phyloP scores from a whole-genome alignment of 495 filamentous ascomycete species.

The Penicillium nucicola region DNA sequence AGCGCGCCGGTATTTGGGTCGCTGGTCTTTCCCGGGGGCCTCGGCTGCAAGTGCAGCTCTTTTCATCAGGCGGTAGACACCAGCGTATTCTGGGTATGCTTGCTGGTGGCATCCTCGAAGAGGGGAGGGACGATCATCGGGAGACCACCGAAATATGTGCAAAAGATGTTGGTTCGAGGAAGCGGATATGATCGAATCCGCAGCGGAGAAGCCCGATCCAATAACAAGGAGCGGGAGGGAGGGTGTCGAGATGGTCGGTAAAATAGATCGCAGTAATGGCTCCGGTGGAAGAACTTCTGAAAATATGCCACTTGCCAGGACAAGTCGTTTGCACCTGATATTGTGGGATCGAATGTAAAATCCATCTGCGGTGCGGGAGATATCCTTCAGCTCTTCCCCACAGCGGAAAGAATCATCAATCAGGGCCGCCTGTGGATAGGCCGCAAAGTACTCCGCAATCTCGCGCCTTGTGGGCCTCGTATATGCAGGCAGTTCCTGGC shows the following conservation, averaged over 20 bases:
- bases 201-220: constrained; percentile 64
- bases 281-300: constrained; percentile 53
- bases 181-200: constrained; percentile 60
- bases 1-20: constrained; percentile 27
- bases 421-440: constrained; percentile 52
- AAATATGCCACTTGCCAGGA: constrained; percentile 64
- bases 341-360: constrained; percentile 53
- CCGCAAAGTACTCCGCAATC: constrained; percentile 55
- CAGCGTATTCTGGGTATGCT: constrained; percentile 66
- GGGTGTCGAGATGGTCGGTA: constrained; percentile 20
- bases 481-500: constrained; percentile 47
- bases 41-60: constrained; percentile 36
- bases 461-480: constrained; percentile 57
- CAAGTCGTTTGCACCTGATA: constrained; percentile 57
- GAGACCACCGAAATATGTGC: constrained; percentile 62
- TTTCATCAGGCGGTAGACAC: constrained; percentile 64
- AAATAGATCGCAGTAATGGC: constrained; percentile 42
- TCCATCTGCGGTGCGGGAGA: constrained; percentile 44
- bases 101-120: constrained; percentile 59
- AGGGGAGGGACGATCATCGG: constrained; percentile 54
- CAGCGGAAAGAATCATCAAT: constrained; percentile 52
- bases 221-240: constrained; percentile 50
- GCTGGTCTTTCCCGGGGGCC: constrained; percentile 11
- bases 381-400: constrained; percentile 37
- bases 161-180: constrained; percentile 50